Evolutionary conservation across 139 green algal genomes (phyloP).

Genomic region (Asterochloris erici): DNA sequence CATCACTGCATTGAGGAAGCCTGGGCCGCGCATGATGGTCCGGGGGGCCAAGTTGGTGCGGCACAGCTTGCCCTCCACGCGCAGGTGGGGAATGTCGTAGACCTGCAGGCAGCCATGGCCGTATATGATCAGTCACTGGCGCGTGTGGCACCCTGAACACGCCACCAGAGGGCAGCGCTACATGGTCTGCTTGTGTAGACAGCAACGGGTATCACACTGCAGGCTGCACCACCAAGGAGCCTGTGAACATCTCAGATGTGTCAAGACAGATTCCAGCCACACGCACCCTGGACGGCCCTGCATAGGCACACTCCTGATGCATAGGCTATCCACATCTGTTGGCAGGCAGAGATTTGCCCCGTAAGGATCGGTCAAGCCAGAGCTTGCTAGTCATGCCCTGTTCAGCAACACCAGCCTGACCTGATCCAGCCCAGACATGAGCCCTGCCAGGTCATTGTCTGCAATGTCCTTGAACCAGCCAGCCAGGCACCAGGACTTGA

Average conservation of each 20-base stretch:
- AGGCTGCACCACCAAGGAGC: no score
- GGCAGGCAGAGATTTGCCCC: no score
- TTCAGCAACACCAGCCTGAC: not conserved
- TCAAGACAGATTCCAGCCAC: no score
- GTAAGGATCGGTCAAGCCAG: no score
- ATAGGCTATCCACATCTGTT: no score
- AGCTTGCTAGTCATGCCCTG: not conserved
- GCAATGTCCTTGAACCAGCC: conserved; percentile 32
- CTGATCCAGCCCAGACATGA: conserved; percentile 5
- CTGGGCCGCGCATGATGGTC: conserved; percentile 37
- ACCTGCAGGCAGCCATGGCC: conserved; percentile 11
- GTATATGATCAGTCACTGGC: not conserved
- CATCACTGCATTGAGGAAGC: conserved; percentile 32
- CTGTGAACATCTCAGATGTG: no score
- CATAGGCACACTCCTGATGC: no score
- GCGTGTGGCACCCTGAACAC: not conserved
- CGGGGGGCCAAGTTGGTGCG: conserved; percentile 32
- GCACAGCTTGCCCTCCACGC: conserved; percentile 20
- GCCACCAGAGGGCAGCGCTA: no score
- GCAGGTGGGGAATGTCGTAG: conserved; percentile 29
- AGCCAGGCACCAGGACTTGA: conserved; percentile 17
- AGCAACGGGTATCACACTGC: no score
- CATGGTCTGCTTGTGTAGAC: no score
- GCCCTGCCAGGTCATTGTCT: conserved; percentile 16
- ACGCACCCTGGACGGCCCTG: no score